Evolutionary conservation across 2,329 filamentous ascomycete species (phyloP), one percentile per base, ranked within the genome.

Genomic region (Fusarium virguliforme): DNA sequence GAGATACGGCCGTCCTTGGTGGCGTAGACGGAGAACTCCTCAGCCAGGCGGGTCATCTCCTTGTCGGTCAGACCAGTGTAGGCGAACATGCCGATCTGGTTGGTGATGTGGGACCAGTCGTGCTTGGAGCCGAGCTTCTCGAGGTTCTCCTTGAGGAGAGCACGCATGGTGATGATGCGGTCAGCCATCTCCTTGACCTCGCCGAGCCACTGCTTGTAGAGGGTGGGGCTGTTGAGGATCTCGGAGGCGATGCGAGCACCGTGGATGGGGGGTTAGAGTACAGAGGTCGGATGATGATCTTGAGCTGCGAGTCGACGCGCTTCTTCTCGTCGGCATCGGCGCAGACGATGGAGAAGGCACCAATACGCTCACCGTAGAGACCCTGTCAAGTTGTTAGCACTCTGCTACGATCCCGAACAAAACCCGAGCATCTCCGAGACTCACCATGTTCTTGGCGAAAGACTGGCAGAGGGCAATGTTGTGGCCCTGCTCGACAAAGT

Each of bases 131-230:
- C 95, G 70, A 98, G 90, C 84, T 93, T 91, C 89, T 98, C 94
- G 62, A 99, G 91, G 86, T 98, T 97, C 77, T 94, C 89, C 89
- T 96, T 97, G 80, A 99, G 91, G 61, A 97, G 90, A 68, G 93
- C 91, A 77, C 96, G 94, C 96, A 99, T 99, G 83, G 91, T 93
- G 84, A 99, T 98, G 87, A 99, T 99, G 81, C 96, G 95, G 85
- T 98, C 94, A 70, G 96, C 96, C 96, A 99, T 99, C 77, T 88
- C 94, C 91, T 98, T 97, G 84, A 99, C 94, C 86, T 99, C 96
- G 66, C 87, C 90, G 60, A 98, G 90, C 96, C 96, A 99, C 85
- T 98, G 94, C 85, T 94, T 85, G 88, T 97, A 95, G 71, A 98
- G 89, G 40, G 86, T 87, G 22, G 92, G 85, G 82, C 94, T 91